phyloP scores from a whole-genome alignment of 2,329 filamentous ascomycete species.

The Penicillium digitatum region DNA sequence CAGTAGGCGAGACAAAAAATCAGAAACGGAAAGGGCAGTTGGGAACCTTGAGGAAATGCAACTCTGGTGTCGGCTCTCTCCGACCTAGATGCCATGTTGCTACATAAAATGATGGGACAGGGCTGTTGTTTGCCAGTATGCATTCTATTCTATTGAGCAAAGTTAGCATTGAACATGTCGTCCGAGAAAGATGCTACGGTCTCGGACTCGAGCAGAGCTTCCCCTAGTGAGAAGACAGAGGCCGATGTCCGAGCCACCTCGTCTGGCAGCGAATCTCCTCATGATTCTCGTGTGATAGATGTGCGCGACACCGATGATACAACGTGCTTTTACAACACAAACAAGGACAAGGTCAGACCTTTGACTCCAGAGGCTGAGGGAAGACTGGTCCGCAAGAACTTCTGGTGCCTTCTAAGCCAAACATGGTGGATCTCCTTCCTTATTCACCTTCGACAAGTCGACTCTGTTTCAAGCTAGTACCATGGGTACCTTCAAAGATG shows the following conservation, averaged over 20 bases:
- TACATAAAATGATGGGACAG: not conserved
- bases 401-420: not conserved
- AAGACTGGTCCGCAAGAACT: not conserved
- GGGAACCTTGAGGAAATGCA: not conserved
- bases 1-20: not conserved
- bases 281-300: not conserved
- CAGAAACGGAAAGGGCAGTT: not conserved
- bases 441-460: not conserved
- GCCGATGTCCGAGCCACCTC: not conserved
- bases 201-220: not conserved
- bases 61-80: not conserved
- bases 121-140: not conserved
- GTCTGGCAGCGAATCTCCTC: not conserved
- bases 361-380: not conserved
- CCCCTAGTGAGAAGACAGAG: not conserved
- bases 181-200: not conserved
- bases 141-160: not conserved
- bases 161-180: not conserved
- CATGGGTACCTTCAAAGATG: not conserved
- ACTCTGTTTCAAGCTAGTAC: not conserved
- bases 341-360: not conserved
- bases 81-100: not conserved
- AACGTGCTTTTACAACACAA: not conserved
- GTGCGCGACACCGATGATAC: not conserved
- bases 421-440: not conserved